Conservation (phyloP, 805 yeast species). For the Barnettozyma siamensis region DNA sequence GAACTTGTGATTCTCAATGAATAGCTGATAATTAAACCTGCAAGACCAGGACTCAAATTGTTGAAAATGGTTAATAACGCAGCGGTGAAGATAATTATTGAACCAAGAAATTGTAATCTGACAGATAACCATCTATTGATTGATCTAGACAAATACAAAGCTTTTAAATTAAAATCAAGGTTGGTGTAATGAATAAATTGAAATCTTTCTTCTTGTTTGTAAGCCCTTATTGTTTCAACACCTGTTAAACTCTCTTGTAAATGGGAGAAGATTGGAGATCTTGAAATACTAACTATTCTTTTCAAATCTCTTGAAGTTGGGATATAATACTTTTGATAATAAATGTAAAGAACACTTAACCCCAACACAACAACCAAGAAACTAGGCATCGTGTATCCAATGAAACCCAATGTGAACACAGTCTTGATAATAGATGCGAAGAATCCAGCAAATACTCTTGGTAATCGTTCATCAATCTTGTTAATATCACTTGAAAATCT, state of each 20-base stretch:
- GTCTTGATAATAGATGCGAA: slow-evolving; percentile 40
- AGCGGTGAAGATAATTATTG: slow-evolving; percentile 46
- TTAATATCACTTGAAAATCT: slow-evolving; percentile 60
- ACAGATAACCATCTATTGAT: slow-evolving; percentile 64
- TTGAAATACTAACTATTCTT: slow-evolving; percentile 61
- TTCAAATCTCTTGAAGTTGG: slow-evolving; percentile 73
- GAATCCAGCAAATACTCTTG: slow-evolving; percentile 46
- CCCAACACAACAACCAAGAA: slow-evolving; percentile 41
- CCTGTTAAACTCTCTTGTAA: slow-evolving; percentile 80
- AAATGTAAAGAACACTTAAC: slow-evolving; percentile 50
- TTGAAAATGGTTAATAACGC: slow-evolving; percentile 40
- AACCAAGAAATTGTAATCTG: slow-evolving; percentile 57
- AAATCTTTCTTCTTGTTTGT: slow-evolving; percentile 60
- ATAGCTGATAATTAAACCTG: slow-evolving; percentile 61
- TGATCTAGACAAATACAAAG: slow-evolving; percentile 56
- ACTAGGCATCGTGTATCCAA: slow-evolving; percentile 49
- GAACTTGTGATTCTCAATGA: slow-evolving; percentile 51
- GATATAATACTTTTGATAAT: slow-evolving; percentile 67
- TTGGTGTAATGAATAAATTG: slow-evolving; percentile 51
- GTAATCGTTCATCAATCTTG: slow-evolving; percentile 49
- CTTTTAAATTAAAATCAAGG: slow-evolving; percentile 79
- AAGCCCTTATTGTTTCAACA: slow-evolving; percentile 73
- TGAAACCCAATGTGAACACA: slow-evolving; percentile 43
- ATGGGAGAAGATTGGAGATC: slow-evolving; percentile 76
- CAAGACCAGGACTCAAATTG: slow-evolving; percentile 51